Evolutionary conservation across 176 grass and related monocot genomes (phyloP).

Genomic region (Hordeum vulgare): MorexV3_pseudomolecules_assembly NC_058520.1:602980942-602981441

Average conservation of each 20-base stretch:
- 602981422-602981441: not conserved
- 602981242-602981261: constrained; percentile 49
- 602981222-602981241: constrained; percentile 12
- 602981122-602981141: constrained; percentile 81
- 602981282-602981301: constrained; percentile 75
- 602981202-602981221: not conserved
- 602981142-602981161: constrained; percentile 87
- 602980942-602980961: constrained; percentile 8
- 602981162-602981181: constrained; percentile 35
- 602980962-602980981: constrained; percentile 11
- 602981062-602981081: constrained; percentile 95
- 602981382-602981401: constrained; percentile 39
- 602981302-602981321: constrained; percentile 58
- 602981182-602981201: not conserved
- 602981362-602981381: constrained; percentile 84
- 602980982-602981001: constrained; percentile 46
- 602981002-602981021: constrained; percentile 97
- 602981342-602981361: constrained; percentile 67
- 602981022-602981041: constrained; percentile 83
- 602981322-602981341: constrained; percentile 69
- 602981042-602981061: constrained; percentile 87
- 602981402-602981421: constrained; percentile 8
- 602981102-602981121: constrained; percentile 85
- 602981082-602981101: constrained; percentile 84
- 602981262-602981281: constrained; percentile 96